phyloP scores from a whole-genome alignment of 768 basidiomycete genomes.

The Russula sp. region DNA sequence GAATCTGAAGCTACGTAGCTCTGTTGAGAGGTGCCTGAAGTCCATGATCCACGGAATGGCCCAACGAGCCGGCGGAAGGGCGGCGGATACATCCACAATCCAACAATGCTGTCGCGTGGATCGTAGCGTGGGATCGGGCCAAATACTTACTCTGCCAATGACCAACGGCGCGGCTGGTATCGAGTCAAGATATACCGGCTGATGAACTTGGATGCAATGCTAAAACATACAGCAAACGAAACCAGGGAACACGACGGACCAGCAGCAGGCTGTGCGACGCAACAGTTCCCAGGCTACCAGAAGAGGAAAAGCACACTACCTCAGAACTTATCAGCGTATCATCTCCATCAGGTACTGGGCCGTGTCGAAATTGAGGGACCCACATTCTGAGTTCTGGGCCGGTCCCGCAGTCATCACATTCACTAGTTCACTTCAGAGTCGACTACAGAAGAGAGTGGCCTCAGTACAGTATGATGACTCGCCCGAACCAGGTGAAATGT shows the following conservation, averaged over 20 bases:
- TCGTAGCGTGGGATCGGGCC: background rate
- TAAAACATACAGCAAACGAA: background rate
- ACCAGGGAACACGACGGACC: background rate
- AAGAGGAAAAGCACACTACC: background rate
- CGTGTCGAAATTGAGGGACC: background rate
- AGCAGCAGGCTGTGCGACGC: background rate
- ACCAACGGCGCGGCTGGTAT: background rate
- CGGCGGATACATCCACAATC: slow-evolving; percentile 2
- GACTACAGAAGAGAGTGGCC: too few relatives aligned
- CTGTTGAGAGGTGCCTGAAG: slow-evolving; percentile 4
- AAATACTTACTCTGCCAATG: background rate
- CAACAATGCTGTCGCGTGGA: background rate
- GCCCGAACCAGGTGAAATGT: too few relatives aligned
- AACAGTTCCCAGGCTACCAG: slow-evolving; percentile 3
- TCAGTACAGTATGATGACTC: too few relatives aligned
- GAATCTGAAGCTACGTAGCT: background rate
- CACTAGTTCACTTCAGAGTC: too few relatives aligned
- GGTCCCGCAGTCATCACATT: too few relatives aligned
- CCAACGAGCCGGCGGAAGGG: background rate
- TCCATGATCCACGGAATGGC: slow-evolving; percentile 13
- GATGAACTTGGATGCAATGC: background rate
- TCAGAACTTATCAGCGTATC: slow-evolving; percentile 4
- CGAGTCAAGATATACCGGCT: background rate
- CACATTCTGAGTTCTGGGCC: background rate
- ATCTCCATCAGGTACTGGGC: background rate